Base-by-base conservation (phyloP, 2,329 filamentous ascomycete species). In the Stagonosporopsis cucurbitacearum region DNA sequence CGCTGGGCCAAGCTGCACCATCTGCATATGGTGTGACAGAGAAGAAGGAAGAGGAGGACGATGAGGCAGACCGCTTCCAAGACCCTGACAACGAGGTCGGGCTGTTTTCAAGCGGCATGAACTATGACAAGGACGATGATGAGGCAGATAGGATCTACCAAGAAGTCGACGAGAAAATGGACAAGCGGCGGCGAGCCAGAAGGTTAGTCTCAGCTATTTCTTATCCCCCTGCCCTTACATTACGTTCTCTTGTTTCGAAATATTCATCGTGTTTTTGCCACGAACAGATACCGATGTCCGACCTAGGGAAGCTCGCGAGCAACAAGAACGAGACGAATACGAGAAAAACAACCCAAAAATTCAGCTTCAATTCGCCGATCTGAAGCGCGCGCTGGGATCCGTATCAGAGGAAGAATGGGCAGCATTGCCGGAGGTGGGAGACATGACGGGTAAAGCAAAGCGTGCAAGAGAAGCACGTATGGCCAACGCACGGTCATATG, bases 271-370 rank as follows among this genome's bases (percentile, higher is more conserved):
- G 79, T 80, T 74, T 76, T 79, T 80, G 84, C 81, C 81, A 81
- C 85, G 87, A 85, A 83, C 86, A 91, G 86, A 88, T 86, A 90
- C 85, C 89, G 88, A 88, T 92, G 82, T 80, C 79, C 81, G 79
- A 77, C 75, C 77, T 84, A 96, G 95, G 86, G 95, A 99, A 89
- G 89, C 88, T 73, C 92, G 95, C 76, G 95, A 99, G 78, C 82
- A 90, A 75, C 85, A 91, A 80, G 94, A 99, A 81, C 87, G 84
- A 75, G 92, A 96, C 73, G 93, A 98, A 71, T 96, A 96, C 83
- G 94, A 99, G 80, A 88, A 89, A 66, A 94, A 96, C 75, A 98
- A 99, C 74, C 95, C 95, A 13, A 99, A 98, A 78, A 97, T 99
- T 48, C 91, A 96, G 72, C 91, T 97, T 66, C 95, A 99, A 76